Conservation (phyloP, 2,329 filamentous ascomycete genomes). For the Ilyonectria sp. region DNA sequence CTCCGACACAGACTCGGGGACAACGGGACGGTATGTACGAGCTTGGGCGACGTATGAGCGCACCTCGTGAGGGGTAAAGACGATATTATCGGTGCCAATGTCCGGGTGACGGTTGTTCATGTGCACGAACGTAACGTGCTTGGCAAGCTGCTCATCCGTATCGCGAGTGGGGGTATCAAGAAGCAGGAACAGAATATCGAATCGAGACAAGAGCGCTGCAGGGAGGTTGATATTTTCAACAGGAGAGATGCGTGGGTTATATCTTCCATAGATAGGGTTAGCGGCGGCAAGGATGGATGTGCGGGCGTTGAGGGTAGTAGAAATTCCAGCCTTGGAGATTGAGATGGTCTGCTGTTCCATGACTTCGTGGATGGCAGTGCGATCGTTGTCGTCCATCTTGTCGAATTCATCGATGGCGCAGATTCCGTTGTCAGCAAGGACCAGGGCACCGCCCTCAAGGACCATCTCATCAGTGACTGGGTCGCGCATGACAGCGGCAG, state of each 20-base stretch:
- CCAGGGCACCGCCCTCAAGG: constrained; percentile 83
- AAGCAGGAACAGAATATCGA: constrained; percentile 96
- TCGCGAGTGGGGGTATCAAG: constrained; percentile 94
- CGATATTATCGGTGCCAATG: constrained; percentile 70
- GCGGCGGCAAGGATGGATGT: constrained; percentile 96
- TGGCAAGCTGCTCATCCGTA: constrained; percentile 91
- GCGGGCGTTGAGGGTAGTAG: constrained; percentile 89
- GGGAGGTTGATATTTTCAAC: constrained; percentile 99
- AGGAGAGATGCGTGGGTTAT: constrained; percentile 96
- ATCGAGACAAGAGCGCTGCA: constrained; percentile 96
- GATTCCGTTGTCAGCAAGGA: constrained; percentile 86
- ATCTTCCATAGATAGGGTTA: constrained; percentile 97
- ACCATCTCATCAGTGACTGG: constrained; percentile 90
- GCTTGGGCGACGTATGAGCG: constrained; percentile 96
- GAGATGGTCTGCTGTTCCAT: constrained; percentile 92
- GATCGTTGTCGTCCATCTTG: constrained; percentile 90
- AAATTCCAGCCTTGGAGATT: constrained; percentile 82
- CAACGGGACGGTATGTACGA: constrained; percentile 87
- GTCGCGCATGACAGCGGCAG: constrained; percentile 87
- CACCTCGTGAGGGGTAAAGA: constrained; percentile 94
- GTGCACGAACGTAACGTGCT: constrained; percentile 96
- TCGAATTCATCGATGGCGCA: constrained; percentile 92
- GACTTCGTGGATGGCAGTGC: constrained; percentile 88
- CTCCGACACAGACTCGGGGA: constrained; percentile 89
- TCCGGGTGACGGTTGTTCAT: constrained; percentile 97